Conservation (phyloP, 2,329 filamentous ascomycete genomes). For the Hypocreales sp. region DNA sequence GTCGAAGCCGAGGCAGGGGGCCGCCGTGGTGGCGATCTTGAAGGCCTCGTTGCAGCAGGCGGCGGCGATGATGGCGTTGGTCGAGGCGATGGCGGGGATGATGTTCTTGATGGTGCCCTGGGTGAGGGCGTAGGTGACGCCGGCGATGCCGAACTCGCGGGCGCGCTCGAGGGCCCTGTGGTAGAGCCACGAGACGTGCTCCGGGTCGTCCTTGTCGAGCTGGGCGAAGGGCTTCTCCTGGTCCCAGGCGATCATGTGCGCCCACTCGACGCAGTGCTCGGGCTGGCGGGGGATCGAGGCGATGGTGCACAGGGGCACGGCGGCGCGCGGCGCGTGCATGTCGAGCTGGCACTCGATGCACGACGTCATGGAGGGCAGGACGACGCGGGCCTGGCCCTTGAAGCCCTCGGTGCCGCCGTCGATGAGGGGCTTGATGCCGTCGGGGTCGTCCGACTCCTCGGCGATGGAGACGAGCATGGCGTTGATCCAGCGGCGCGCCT, state of each 20-base stretch:
- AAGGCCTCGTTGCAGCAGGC: conserved; percentile 94
- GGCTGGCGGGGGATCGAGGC: conserved; percentile 93
- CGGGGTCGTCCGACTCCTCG: conserved; percentile 57
- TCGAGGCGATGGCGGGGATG: conserved; percentile 94
- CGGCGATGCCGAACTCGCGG: conserved; percentile 74
- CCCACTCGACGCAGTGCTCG: conserved; percentile 98
- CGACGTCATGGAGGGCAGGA: conserved; percentile 81
- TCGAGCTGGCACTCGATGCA: conserved; percentile 98
- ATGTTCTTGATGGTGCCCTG: conserved; percentile 99
- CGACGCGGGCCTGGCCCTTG: conserved; percentile 89
- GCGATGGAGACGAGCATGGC: conserved; percentile 83
- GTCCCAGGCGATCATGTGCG: conserved; percentile 95
- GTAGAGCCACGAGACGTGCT: conserved; percentile 96
- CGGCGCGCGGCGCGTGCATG: conserved; percentile 95
- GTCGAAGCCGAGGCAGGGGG: conserved; percentile 62
- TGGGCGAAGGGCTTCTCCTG: conserved; percentile 66
- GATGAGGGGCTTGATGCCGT: conserved; percentile 83
- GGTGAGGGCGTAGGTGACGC: conserved; percentile 88
- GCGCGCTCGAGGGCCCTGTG: conserved; percentile 70
- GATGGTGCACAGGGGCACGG: conserved; percentile 89
- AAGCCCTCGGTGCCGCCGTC: conserved; percentile 97
- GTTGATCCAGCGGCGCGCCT: conserved; percentile 98
- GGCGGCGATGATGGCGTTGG: conserved; percentile 91
- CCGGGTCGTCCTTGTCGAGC: conserved; percentile 90
- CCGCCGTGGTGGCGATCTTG: conserved; percentile 76